Base-by-base conservation (phyloP, 495 filamentous ascomycete genomes). In the Umbilicaria muhlenbergii region DNA sequence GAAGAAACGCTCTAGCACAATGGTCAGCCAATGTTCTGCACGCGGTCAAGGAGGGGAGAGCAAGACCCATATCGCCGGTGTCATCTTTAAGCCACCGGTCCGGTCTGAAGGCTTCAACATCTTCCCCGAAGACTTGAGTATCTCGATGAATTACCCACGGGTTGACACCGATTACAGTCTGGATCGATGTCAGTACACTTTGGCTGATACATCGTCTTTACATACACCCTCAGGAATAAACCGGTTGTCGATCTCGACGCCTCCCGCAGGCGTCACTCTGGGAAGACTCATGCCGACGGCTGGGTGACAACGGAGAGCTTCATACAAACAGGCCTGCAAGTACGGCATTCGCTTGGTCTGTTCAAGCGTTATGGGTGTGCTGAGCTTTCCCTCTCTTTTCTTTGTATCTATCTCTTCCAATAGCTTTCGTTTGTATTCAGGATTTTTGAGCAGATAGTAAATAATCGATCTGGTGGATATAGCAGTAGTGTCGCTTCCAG, bases 401-500 rank as follows among this genome's bases (percentile, higher is more conserved):
- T 48, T 58, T 1, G 46, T 45, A 24, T 62, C 74, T 7, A 81
- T 59, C 51, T 81, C 77, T 17, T 57, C 19, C 13, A 64, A 60
- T 1, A 76, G 65, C 49, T 67, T 68, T 3, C 53, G 44, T 46
- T 73, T 63, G 5, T 54, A 51, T 8, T 58, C 51, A 0, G 68
- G 67, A 44, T 70, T 58, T 28, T 60, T 66, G 34, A 78, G 46
- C 0, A 80, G 58, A 38, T 68, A 55, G 53, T 69, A 75, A 42
- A 80, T 32, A n/a, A 56, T 60, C 13, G 56, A 64, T 15, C 56
- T 55, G 34, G 73, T 47, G 0, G 63, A 59, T 31, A 67, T 66
- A 2, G 71, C 68, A 7, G 70, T 74, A 1, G 71, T 74, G 44
- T 69, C 69, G 10, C 58, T 60, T 2, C 71, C 70, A 36, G 64